Conservation (phyloP, 129 eudicot genomes). For the Rutidosis leptorrhynchoides region DNA sequence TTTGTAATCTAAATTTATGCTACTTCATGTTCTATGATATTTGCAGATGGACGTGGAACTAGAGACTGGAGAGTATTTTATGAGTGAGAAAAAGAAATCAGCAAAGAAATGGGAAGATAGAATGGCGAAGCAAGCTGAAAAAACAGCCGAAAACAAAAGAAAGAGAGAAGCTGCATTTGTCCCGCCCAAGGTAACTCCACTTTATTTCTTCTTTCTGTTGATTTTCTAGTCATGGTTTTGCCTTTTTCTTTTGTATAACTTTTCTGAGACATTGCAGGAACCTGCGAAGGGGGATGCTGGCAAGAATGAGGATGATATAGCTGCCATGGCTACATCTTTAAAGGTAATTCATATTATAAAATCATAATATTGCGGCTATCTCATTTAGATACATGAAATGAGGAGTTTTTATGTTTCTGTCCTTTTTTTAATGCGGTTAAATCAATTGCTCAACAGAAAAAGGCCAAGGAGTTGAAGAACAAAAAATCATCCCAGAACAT, state of each 20-base stretch:
- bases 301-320: constrained; percentile 44
- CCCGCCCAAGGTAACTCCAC: constrained; percentile 65
- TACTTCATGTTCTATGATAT: neutral
- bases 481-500: constrained; percentile 47
- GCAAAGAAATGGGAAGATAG: constrained; percentile 89
- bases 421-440: neutral
- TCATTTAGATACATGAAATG: too few relatives aligned
- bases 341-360: too few relatives aligned
- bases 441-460: constrained; percentile 55
- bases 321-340: constrained; percentile 54
- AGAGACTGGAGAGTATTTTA: constrained; percentile 86
- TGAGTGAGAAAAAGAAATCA: constrained; percentile 75
- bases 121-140: constrained; percentile 82
- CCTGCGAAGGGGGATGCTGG: constrained; percentile 26
- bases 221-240: too few relatives aligned
- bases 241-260: neutral
- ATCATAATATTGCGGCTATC: too few relatives aligned
- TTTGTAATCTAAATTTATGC: too few relatives aligned
- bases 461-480: constrained; percentile 67
- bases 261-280: constrained; percentile 46
- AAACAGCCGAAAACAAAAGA: constrained; percentile 70
- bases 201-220: neutral
- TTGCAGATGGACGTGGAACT: constrained; percentile 71
- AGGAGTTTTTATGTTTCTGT: too few relatives aligned
- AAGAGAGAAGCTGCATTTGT: constrained; percentile 73